These are phyloP conservation scores for Monosporascus cannonballus DNA, from an alignment of 2,329 filamentous ascomycete species.

Conservation along the genomic window DNA sequence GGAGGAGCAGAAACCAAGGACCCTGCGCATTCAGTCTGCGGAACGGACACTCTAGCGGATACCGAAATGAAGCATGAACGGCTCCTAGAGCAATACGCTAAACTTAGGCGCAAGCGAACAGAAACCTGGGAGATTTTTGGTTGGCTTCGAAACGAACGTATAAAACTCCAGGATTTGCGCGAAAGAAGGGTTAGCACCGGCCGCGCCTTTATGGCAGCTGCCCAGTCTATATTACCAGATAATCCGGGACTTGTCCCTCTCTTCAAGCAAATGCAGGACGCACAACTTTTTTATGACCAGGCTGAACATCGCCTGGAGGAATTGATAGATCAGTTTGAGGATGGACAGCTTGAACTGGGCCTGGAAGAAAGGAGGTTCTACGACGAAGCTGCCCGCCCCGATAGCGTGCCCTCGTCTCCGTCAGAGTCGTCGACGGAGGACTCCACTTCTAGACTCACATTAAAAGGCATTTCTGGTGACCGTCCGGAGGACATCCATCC, in stretches of 20 bases:
- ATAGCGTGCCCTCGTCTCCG: conserved; percentile 3
- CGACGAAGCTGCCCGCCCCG: conserved; percentile 10
- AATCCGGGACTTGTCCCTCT: conserved; percentile 14
- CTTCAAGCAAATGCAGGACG: conserved; percentile 17
- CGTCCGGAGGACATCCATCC: conserved; percentile 39
- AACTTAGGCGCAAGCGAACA: conserved; percentile 11
- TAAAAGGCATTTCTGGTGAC: conserved; percentile 25
- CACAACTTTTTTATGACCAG: conserved; percentile 14
- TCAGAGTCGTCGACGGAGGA: background rate
- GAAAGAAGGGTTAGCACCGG: conserved; percentile 18
- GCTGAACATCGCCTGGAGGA: conserved; percentile 22
- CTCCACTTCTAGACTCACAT: background rate
- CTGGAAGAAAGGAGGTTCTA: conserved; percentile 21
- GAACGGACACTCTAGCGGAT: background rate
- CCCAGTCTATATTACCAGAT: conserved; percentile 15
- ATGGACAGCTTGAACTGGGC: conserved; percentile 15
- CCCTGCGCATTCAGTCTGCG: background rate
- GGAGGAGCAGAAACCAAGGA: background rate
- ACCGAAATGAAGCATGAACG: conserved; percentile 7
- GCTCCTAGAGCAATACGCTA: conserved; percentile 14
- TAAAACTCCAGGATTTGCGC: conserved; percentile 14
- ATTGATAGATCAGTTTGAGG: conserved; percentile 21
- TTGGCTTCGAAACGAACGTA: conserved; percentile 13
- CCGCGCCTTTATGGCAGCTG: conserved; percentile 19
- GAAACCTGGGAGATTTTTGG: conserved; percentile 14